phyloP scores from a whole-genome alignment of 75 land plant genomes.

The Sequoiadendron giganteum region DNA sequence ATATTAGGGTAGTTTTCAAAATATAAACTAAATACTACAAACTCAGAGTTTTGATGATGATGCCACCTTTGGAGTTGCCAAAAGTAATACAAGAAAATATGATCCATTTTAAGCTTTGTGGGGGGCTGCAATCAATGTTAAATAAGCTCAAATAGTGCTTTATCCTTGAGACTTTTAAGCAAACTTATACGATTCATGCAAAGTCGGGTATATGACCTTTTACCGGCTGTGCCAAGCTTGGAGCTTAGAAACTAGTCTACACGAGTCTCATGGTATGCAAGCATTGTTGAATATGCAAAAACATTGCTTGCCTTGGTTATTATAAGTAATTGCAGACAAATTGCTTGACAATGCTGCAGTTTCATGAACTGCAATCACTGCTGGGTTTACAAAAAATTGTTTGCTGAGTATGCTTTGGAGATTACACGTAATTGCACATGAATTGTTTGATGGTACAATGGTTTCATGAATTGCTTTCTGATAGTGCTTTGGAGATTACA shows the following conservation, averaged over 20 bases:
- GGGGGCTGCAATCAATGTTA: background rate
- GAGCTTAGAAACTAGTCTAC: background rate
- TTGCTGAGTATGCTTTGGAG: background rate
- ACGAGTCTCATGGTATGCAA: background rate
- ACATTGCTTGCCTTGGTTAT: background rate
- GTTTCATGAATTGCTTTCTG: background rate
- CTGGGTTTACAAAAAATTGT: background rate
- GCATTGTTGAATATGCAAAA: background rate
- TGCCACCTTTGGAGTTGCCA: background rate
- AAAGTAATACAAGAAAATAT: background rate
- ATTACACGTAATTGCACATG: too few species aligned
- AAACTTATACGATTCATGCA: background rate
- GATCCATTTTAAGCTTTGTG: background rate
- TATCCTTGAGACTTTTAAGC: background rate
- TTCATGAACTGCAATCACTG: background rate
- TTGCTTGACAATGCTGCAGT: background rate
- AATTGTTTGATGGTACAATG: background rate
- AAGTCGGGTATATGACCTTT: background rate
- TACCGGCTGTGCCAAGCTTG: background rate
- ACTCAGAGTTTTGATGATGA: too few species aligned
- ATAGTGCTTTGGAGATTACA: background rate
- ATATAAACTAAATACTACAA: too few species aligned
- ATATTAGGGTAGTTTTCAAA: too few species aligned
- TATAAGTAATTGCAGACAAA: background rate
- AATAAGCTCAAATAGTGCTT: background rate